Evolutionary conservation across 768 basidiomycete genomes (phyloP).

Genomic region (Pleurotus ostreatus): DNA sequence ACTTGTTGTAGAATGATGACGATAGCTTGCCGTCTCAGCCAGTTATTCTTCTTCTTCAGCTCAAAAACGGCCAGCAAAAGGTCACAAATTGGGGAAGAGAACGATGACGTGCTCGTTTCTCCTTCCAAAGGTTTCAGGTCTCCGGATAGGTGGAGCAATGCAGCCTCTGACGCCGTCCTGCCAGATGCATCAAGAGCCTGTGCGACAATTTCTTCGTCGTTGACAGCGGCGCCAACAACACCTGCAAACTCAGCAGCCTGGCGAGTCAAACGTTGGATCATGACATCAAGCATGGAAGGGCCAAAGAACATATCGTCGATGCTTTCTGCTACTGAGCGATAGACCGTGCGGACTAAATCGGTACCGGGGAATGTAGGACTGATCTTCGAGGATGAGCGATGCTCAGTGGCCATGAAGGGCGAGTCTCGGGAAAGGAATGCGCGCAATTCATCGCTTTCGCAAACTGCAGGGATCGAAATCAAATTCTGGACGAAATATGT

Average conservation of each 20-base stretch:
- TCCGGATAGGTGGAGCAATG: conserved; percentile 68
- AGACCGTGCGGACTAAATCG: conserved; percentile 81
- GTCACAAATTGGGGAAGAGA: conserved; percentile 93
- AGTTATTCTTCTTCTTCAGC: conserved; percentile 93
- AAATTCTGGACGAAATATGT: conserved; percentile 45
- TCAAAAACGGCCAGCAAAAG: conserved; percentile 91
- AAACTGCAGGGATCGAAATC: conserved; percentile 69
- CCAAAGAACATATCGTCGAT: conserved; percentile 98
- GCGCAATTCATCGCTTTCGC: conserved; percentile 78
- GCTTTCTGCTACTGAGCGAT: conserved; percentile 88
- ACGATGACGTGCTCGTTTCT: conserved; percentile 84
- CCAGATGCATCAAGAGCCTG: conserved; percentile 74
- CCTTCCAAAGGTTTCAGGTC: conserved; percentile 81
- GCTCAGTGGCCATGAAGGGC: conserved; percentile 67
- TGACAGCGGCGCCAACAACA: conserved; percentile 70
- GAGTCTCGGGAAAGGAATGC: conserved; percentile 87
- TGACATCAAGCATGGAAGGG: conserved; percentile 92
- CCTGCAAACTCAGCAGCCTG: conserved; percentile 90
- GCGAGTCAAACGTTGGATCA: conserved; percentile 84
- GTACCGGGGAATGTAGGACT: conserved; percentile 55
- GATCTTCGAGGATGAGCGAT: conserved; percentile 32
- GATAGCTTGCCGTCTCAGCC: conserved; percentile 92
- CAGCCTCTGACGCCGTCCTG: conserved; percentile 60
- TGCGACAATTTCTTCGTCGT: conserved; percentile 81
- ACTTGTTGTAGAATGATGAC: conserved; percentile 96